Evolutionary conservation across 306 rosid species (phyloP), one percentile per base, ranked within the genome.

Genomic region (Sesbania bispinosa): DNA sequence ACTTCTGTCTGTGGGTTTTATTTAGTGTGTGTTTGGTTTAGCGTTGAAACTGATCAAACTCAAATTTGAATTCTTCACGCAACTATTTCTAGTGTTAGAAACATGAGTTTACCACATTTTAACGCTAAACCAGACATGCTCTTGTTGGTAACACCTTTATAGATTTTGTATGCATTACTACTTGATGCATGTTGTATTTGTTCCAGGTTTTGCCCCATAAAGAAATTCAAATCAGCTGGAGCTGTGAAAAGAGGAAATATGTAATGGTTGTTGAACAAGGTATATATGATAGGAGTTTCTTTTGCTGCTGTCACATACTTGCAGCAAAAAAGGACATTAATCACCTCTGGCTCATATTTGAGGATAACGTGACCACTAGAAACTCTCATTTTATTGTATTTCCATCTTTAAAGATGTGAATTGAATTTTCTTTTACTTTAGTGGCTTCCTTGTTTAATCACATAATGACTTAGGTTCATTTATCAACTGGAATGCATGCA

Each of bases 141-240:
- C n/a, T n/a, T n/a, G n/a, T 38, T 20, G 33, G 10, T 69, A 55
- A 21, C 71, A 46, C 74, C 18, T 33, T 6, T 3, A 27, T 47
- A 38, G 48, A 38, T 46, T 80, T 70, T 76, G 39, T 39, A 38
- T 2, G 10, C 47, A 2, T 30, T 51, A 53, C 10, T 5, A 43
- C 24, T 61, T 20, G 23, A 20, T 57, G 60, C 57, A 15, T 77
- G 55, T 24, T 65, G 57, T 59, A 10, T 51, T 14, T 71, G 58
- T 60, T 77, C 30, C 73, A 76, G 79, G 41, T 58, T 71, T 77
- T 59, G 7, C 67, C 64, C 16, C 26, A 58, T 63, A 48, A 38
- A 14, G 67, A 59, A 69, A 71, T 58, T 61, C 63, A 71, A 26
- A 64, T 46, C 30, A 62, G 5, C 6, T 23, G 19, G 48, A 52